Conservation (phyloP, 176 grass and related monocot genomes). For the Triticum timopheevii region DNA sequence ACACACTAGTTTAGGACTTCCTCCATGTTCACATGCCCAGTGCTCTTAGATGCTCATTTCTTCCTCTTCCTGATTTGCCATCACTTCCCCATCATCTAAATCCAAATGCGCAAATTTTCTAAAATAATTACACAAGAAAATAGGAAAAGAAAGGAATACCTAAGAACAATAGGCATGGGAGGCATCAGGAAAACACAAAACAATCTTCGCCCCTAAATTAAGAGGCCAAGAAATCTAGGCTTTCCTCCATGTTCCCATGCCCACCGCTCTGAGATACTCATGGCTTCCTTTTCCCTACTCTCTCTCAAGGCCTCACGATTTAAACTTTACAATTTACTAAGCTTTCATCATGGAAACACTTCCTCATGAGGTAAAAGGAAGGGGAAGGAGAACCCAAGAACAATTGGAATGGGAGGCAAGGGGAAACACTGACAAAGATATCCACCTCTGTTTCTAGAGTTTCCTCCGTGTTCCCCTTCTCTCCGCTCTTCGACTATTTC, state of each 20-base stretch:
- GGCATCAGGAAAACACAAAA: constrained; percentile 18
- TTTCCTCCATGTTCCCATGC: too few relatives aligned
- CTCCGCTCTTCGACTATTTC: constrained; percentile 12
- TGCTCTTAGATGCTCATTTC: not conserved
- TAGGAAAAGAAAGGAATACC: not conserved
- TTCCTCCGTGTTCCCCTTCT: constrained; percentile 21
- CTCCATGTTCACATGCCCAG: not conserved
- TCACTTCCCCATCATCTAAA: not conserved
- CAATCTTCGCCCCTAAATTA: not conserved
- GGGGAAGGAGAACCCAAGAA: constrained; percentile 15
- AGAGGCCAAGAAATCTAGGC: too few relatives aligned
- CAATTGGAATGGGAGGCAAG: constrained; percentile 34
- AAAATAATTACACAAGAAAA: too few relatives aligned
- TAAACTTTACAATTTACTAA: not conserved
- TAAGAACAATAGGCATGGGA: constrained; percentile 25
- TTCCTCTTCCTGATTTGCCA: not conserved
- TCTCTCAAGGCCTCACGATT: not conserved
- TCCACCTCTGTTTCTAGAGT: not conserved
- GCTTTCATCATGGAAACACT: not conserved
- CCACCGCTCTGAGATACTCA: not conserved
- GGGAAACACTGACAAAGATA: not conserved
- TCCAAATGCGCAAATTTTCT: not conserved
- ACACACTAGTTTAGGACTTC: not conserved
- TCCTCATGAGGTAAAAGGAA: not conserved
- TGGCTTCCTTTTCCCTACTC: constrained; percentile 20